Conservation (phyloP, 768 basidiomycete genomes). For the Lentinus tigrinus region DNA sequence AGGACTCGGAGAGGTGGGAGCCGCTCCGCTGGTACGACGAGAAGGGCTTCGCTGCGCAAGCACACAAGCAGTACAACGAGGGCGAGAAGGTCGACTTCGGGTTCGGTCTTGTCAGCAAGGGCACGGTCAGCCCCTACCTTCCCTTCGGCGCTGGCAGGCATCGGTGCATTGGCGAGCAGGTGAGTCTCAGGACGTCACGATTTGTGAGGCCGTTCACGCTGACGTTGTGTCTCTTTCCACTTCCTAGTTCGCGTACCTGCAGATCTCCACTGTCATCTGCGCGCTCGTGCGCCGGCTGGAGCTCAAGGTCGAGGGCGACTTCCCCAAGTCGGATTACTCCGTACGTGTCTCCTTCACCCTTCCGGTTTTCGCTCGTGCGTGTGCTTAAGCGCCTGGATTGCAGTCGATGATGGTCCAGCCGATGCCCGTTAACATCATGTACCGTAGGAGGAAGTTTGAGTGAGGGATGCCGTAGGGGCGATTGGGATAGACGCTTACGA, state of each 20-base stretch:
- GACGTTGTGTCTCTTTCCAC: background rate
- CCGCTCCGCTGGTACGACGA: slow-evolving; percentile 85
- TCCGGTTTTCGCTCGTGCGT: background rate
- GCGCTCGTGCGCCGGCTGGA: slow-evolving; percentile 78
- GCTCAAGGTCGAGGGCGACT: slow-evolving; percentile 59
- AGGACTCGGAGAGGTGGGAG: slow-evolving; percentile 67
- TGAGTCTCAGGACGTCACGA: slow-evolving; percentile 16
- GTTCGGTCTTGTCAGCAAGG: slow-evolving; percentile 93
- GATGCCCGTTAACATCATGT: slow-evolving; percentile 59
- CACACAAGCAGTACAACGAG: slow-evolving; percentile 69
- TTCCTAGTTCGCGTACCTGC: slow-evolving; percentile 86
- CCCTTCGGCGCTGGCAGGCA: slow-evolving; percentile 98
- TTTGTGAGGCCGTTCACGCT: background rate
- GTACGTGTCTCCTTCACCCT: slow-evolving; percentile 45
- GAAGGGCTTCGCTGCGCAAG: slow-evolving; percentile 77
- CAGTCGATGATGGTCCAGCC: slow-evolving; percentile 96
- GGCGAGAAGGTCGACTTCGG: slow-evolving; percentile 96
- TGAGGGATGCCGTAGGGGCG: slow-evolving; percentile 5
- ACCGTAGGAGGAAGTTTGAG: slow-evolving; percentile 57
- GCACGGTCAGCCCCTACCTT: slow-evolving; percentile 93
- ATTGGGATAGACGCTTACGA: too few relatives aligned
- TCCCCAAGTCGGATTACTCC: slow-evolving; percentile 89
- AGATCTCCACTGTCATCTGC: slow-evolving; percentile 80
- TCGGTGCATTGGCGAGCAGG: slow-evolving; percentile 84
- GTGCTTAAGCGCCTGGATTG: too few relatives aligned